These are phyloP conservation scores for Ceratocystis papillata DNA, from an alignment of 2,329 filamentous ascomycete genomes.

Conservation along the genomic window DNA sequence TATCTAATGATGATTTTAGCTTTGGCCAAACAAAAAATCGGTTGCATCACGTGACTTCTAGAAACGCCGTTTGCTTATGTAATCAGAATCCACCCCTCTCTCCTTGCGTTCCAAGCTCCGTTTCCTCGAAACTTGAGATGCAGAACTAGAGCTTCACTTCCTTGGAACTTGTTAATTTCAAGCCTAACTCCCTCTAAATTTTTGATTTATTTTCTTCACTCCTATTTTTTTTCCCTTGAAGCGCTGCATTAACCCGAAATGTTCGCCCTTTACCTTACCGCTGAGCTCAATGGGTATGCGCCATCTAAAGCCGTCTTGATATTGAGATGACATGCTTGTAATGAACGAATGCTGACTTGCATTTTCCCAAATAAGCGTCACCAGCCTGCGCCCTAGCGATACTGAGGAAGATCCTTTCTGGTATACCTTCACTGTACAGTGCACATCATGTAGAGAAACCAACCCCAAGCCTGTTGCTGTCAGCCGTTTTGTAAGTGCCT, in stretches of 20 bases:
- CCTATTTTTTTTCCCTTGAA: not conserved
- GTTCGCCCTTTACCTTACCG: conserved; percentile 56
- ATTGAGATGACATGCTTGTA: not conserved
- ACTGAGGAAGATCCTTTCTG: conserved; percentile 74
- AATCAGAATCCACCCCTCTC: conserved; percentile 1
- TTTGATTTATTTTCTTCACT: not conserved
- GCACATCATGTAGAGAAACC: conserved; percentile 88
- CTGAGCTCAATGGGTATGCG: conserved; percentile 57
- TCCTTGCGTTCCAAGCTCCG: not conserved
- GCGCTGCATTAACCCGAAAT: conserved; percentile 34
- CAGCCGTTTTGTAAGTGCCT: conserved; percentile 65
- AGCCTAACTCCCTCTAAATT: not conserved
- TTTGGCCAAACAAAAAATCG: not conserved
- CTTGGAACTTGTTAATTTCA: not conserved
- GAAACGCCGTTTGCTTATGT: not conserved
- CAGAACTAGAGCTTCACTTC: not conserved
- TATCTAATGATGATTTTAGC: not conserved
- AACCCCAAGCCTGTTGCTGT: conserved; percentile 80
- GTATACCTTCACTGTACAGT: conserved; percentile 97
- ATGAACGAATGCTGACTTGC: conserved; percentile 17
- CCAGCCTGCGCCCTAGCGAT: conserved; percentile 76
- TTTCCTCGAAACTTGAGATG: not conserved
- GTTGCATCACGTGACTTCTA: not conserved
- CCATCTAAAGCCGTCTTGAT: not conserved
- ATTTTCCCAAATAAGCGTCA: conserved; percentile 52